A percentile compares a stretch with the other conserved stretches of the same genome.
phyloP scores from a whole-genome alignment of 192 early-diverging fungal genomes.

The Chytriomyces sp. region DNA sequence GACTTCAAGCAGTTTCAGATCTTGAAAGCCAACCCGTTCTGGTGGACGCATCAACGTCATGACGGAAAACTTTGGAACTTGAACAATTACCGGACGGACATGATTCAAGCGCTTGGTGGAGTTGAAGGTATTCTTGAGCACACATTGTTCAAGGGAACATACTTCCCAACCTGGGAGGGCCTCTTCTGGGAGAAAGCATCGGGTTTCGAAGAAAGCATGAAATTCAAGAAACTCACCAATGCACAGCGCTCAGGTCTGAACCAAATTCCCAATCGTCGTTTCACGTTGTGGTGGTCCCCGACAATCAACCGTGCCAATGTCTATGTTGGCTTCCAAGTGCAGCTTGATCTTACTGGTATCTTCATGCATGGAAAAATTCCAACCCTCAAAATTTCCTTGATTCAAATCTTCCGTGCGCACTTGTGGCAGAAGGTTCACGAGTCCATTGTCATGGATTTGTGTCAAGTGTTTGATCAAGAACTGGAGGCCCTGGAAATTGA shows the following conservation, averaged over 20 bases:
- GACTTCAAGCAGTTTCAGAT: conserved; percentile 99
- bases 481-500: conserved; percentile 96
- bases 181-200: conserved; percentile 77
- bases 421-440: conserved; percentile 99
- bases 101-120: conserved; percentile 98
- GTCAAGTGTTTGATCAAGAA: conserved; percentile 97
- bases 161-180: conserved; percentile 98
- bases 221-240: conserved; percentile 97
- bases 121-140: conserved; percentile 99
- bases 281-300: conserved; percentile 99
- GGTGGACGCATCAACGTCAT: conserved; percentile 86
- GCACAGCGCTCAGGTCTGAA: conserved; percentile 97
- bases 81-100: conserved; percentile 97
- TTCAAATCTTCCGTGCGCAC: conserved; percentile 98
- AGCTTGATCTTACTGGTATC: conserved; percentile 98
- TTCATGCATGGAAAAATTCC: conserved; percentile 99
- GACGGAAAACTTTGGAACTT: conserved; percentile 93
- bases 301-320: conserved; percentile 99
- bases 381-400: conserved; percentile 97
- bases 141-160: conserved; percentile 97
- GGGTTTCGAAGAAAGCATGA: conserved; percentile 39
- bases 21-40: conserved; percentile 93
- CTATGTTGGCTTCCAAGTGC: conserved; percentile 99
- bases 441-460: conserved; percentile 68
- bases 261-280: conserved; percentile 99